Evolutionary conservation across 2,329 filamentous ascomycete species (phyloP).

Genomic region (Colletotrichum sp.): DNA sequence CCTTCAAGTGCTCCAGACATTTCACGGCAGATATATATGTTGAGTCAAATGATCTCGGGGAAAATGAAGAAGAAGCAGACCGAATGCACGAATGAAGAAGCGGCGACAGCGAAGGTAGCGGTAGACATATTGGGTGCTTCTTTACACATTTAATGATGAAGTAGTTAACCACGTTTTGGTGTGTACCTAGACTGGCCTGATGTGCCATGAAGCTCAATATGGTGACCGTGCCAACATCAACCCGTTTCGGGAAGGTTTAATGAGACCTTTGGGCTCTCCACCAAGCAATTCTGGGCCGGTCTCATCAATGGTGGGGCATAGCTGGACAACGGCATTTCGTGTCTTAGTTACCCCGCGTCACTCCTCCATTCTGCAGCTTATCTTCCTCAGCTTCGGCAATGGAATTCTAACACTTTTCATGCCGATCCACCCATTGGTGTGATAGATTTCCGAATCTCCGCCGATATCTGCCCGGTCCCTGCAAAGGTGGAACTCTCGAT

Average conservation of each 20-base stretch:
- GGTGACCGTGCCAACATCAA: neutral
- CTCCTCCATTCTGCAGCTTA: neutral
- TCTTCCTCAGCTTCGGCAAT: neutral
- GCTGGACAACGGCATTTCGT: neutral
- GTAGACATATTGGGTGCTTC: neutral
- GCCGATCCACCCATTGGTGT: neutral
- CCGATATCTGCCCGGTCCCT: neutral
- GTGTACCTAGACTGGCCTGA: neutral
- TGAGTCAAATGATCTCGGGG: neutral
- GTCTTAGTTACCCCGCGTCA: neutral
- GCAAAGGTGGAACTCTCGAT: neutral
- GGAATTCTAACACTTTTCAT: neutral
- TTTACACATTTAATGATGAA: neutral
- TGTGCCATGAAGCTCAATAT: neutral
- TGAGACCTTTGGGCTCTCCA: neutral
- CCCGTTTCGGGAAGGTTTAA: neutral
- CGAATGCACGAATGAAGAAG: neutral
- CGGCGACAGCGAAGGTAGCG: neutral
- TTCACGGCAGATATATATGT: neutral
- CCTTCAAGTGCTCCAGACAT: conserved; percentile 25
- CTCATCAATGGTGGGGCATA: neutral
- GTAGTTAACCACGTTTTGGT: neutral
- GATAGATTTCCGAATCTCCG: neutral
- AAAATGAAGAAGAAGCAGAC: neutral
- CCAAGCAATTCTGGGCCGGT: neutral